phyloP scores from a whole-genome alignment of 1,284 basidiomycete species.

The Papiliotrema fonsecae region DNA sequence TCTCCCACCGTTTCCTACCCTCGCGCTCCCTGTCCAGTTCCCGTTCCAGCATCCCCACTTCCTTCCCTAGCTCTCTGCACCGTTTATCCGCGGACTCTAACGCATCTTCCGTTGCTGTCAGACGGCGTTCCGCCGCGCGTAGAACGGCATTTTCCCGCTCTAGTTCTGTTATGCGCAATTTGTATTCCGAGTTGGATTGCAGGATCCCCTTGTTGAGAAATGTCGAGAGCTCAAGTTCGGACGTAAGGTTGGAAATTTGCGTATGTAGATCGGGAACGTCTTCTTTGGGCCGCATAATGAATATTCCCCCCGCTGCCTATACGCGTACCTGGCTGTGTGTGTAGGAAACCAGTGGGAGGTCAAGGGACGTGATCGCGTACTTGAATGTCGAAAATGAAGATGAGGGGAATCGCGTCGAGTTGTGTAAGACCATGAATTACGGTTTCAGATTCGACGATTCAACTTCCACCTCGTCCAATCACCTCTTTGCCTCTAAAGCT shows the following conservation, averaged over 20 bases:
- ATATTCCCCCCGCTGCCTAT: no score
- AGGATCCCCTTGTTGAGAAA: conserved; percentile 42
- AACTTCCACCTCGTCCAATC: no score
- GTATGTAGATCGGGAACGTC: conserved; percentile 7
- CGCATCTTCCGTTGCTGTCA: conserved; percentile 31
- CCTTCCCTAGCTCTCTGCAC: conserved; percentile 1
- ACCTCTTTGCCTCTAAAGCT: no score
- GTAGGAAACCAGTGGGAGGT: no score
- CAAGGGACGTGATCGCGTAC: no score
- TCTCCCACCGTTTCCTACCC: conserved; percentile 1
- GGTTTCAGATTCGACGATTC: no score
- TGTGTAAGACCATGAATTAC: no score
- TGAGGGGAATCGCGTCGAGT: no score
- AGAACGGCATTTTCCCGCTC: conserved; percentile 33
- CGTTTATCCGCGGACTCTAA: conserved; percentile 15
- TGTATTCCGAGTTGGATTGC: conserved; percentile 32
- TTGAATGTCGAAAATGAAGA: no score
- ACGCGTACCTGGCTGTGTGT: no score
- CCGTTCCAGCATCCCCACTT: background rate
- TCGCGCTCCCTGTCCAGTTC: conserved; percentile 8
- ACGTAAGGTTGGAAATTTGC: conserved; percentile 14
- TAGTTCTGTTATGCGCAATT: conserved; percentile 35
- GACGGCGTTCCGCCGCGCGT: conserved; percentile 26
- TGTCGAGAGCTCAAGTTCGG: conserved; percentile 36
- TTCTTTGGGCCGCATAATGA: no score